These are phyloP conservation scores for Gentiana macrophylla DNA, from an alignment of 257 asterid genomes.

Conservation along the genomic window DNA sequence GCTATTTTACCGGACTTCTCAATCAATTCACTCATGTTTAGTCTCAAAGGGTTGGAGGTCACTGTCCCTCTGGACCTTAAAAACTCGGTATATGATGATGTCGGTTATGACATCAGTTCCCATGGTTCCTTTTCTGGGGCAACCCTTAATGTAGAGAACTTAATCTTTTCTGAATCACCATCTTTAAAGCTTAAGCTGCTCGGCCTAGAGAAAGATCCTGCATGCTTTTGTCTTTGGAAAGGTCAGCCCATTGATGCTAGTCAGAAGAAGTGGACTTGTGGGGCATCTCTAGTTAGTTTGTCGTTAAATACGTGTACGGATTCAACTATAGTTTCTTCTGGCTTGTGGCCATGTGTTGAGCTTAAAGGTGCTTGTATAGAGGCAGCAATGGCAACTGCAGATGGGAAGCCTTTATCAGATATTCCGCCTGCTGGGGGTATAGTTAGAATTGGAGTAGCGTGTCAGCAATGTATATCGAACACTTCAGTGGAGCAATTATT, in stretches of 20 bases:
- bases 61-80: slow-evolving; percentile 59
- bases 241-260: slow-evolving; percentile 92
- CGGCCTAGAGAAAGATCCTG: slow-evolving; percentile 84
- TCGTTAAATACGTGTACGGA: slow-evolving; percentile 33
- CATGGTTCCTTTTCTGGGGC: slow-evolving; percentile 78
- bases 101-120: slow-evolving; percentile 21
- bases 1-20: slow-evolving; percentile 64
- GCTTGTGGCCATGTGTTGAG: slow-evolving; percentile 80
- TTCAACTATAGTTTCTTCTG: slow-evolving; percentile 24
- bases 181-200: slow-evolving; percentile 48
- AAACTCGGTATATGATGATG: slow-evolving; percentile 23
- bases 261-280: slow-evolving; percentile 65
- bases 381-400: slow-evolving; percentile 96
- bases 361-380: slow-evolving; percentile 64
- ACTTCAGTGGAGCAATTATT: slow-evolving; percentile 89
- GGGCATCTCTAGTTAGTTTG: slow-evolving; percentile 66
- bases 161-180: slow-evolving; percentile 72
- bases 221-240: slow-evolving; percentile 95
- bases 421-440: slow-evolving; percentile 95
- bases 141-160: slow-evolving; percentile 69
- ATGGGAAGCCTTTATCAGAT: slow-evolving; percentile 73
- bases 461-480: slow-evolving; percentile 70
- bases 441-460: slow-evolving; percentile 82
- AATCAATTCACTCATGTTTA: slow-evolving; percentile 44
- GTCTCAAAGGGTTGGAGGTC: slow-evolving; percentile 62